A percentile compares a stretch with the other conserved stretches of the same genome.
Conservation (phyloP, 345 rosid species). For the Eucalyptus polyanthemos region DNA sequence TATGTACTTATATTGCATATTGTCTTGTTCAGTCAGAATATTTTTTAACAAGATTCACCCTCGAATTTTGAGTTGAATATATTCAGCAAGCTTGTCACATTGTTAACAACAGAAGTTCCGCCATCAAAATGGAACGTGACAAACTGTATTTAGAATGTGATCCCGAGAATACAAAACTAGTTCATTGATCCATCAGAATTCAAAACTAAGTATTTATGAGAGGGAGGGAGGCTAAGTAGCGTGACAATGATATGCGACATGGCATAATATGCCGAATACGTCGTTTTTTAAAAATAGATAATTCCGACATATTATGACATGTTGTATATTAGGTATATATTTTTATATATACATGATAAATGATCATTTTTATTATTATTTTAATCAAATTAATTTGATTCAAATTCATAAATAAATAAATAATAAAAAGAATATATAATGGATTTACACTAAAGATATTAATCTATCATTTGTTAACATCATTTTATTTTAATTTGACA, state of each 20-base stretch:
- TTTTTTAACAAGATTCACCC: neutral
- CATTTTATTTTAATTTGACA: too few species aligned
- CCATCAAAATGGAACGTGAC: neutral
- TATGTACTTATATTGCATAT: neutral
- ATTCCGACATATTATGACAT: rapidly evolving
- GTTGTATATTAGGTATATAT: rapidly evolving
- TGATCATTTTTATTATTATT: too few species aligned
- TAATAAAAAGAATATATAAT: too few species aligned
- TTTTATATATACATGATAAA: rapidly evolving
- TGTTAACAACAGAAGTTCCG: neutral
- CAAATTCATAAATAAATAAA: too few species aligned
- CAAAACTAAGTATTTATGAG: neutral
- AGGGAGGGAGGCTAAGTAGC: neutral
- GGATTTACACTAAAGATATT: too few species aligned
- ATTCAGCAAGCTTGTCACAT: neutral
- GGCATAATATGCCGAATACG: rapidly evolving
- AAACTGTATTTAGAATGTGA: neutral
- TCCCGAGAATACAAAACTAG: neutral
- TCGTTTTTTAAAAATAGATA: rapidly evolving
- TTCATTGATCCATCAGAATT: neutral
- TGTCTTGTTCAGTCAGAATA: neutral
- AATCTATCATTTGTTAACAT: rapidly evolving
- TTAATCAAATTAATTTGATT: too few species aligned
- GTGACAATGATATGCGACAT: rapidly evolving
- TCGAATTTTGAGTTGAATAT: neutral